Conservation (phyloP, 75 land plant species). For the Sequoiadendron giganteum region DNA sequence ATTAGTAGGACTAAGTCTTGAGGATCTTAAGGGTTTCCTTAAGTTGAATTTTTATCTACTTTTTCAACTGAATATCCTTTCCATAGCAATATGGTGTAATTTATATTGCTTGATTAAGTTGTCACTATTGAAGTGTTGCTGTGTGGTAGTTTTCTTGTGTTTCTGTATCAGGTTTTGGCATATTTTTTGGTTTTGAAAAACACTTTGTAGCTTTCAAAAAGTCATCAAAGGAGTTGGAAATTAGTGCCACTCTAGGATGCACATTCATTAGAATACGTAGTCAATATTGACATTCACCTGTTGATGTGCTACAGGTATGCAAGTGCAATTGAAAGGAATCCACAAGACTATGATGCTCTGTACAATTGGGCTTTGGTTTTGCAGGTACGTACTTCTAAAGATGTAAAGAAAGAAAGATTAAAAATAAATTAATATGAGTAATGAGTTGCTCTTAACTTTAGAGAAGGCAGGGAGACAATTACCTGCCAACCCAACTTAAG, state of each 20-base stretch:
- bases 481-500: neutral
- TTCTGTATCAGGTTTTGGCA: neutral
- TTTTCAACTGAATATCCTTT: neutral
- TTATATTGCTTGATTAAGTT: neutral
- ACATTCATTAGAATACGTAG: neutral
- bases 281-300: neutral
- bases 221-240: neutral
- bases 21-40: neutral
- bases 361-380: slow-evolving; percentile 99
- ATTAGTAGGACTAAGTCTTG: neutral
- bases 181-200: neutral
- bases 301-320: slow-evolving; percentile 66
- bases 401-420: too few relatives aligned
- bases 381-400: slow-evolving; percentile 44
- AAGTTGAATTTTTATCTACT: neutral
- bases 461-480: neutral
- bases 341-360: slow-evolving; percentile 88
- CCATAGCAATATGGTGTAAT: neutral
- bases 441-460: neutral
- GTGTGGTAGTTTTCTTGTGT: slow-evolving; percentile 1
- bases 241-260: neutral
- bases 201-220: neutral
- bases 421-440: too few relatives aligned
- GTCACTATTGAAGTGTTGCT: neutral
- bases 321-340: slow-evolving; percentile 87